phyloP scores from a whole-genome alignment of 2,329 filamentous ascomycete species.

The Didymosphaeria variabile region DNA sequence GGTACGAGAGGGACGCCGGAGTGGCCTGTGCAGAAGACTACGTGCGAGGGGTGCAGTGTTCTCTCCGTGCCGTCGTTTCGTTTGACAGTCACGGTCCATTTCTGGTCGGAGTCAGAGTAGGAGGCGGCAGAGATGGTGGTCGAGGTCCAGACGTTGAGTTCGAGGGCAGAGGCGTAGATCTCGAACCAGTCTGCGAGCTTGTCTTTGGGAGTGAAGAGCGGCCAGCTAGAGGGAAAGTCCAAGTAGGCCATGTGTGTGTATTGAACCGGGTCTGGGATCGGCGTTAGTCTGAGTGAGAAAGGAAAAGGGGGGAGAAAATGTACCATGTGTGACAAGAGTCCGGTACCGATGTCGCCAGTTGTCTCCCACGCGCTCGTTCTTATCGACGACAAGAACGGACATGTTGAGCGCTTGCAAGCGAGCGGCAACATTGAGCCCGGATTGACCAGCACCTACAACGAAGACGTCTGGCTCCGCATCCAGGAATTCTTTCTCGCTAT shows the following conservation, averaged over 20 bases:
- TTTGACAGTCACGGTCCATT: slow-evolving; percentile 66
- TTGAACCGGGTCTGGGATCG: slow-evolving; percentile 64
- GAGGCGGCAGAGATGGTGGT: slow-evolving; percentile 59
- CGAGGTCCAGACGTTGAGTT: slow-evolving; percentile 72
- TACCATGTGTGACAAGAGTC: slow-evolving; percentile 66
- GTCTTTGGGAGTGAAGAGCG: slow-evolving; percentile 75
- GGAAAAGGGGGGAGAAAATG: not conserved
- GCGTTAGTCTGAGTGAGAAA: not conserved
- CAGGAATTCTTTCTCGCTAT: slow-evolving; percentile 38
- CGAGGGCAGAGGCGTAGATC: slow-evolving; percentile 69
- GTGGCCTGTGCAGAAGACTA: slow-evolving; percentile 74
- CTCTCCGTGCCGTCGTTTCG: slow-evolving; percentile 57
- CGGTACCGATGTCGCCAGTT: slow-evolving; percentile 62
- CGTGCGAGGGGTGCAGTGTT: slow-evolving; percentile 65
- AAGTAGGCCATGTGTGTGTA: slow-evolving; percentile 65
- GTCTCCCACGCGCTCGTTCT: slow-evolving; percentile 57
- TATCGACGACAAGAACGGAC: slow-evolving; percentile 56
- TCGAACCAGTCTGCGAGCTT: slow-evolving; percentile 76
- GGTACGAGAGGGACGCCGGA: slow-evolving; percentile 69
- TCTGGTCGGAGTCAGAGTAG: slow-evolving; percentile 60
- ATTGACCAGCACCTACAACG: slow-evolving; percentile 61
- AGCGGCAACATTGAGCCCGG: slow-evolving; percentile 45
- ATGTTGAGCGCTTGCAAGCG: slow-evolving; percentile 53
- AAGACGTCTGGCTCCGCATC: slow-evolving; percentile 65
- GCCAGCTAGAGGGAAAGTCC: slow-evolving; percentile 71